Evolutionary conservation across 352 stramenopile species (phyloP), one percentile per base, ranked within the genome.

Genomic region (Pythium pyrilobum): DNA sequence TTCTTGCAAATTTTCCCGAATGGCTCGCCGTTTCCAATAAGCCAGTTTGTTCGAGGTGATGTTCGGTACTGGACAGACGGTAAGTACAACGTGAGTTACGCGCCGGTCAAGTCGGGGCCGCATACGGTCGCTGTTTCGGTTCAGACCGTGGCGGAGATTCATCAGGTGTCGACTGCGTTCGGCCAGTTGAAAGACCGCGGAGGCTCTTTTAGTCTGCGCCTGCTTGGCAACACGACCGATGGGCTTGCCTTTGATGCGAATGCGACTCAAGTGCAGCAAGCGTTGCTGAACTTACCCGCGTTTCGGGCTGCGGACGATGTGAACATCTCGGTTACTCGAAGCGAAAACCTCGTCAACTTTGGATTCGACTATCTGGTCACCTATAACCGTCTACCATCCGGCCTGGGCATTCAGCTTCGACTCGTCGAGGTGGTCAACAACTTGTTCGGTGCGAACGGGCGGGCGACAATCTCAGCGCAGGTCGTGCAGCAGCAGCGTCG

Each of bases 61-160:
- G 74, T 97, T 0, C 45, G 45, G 6, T 89, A 88, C 41, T 43
- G 84, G 18, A 67, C 56, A 6, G 79, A 92, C 28, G 90, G 92
- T 11, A 51, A 79, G 23, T 97, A 97, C 72, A 81, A 81, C 13
- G 74, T 97, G 16, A 77, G 59, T 13, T 98, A 96, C 66, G 66
- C 74, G 1, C 89, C 92, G 1, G 69, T 89, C 36, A 69, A 80
- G 31, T 96, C 81, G 32, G 89, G 87, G 2, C 60, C 69, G 15
- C 89, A 97, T 64, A 97, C 87, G 0, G 67, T 98, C 24, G 75
- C 73, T 0, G 70, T 98, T 7, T 82, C 93, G 3, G 67, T 82
- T 11, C 77, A 94, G 47, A 87, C 76, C 12, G 56, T 74, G 0
- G 71, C 74, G 1, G 88, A 97, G 59, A 72, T 87, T 20, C 92